Evolutionary conservation across 371 early-diverging fungal genomes (phyloP).

Genomic region (Mucor ambiguus): DNA sequence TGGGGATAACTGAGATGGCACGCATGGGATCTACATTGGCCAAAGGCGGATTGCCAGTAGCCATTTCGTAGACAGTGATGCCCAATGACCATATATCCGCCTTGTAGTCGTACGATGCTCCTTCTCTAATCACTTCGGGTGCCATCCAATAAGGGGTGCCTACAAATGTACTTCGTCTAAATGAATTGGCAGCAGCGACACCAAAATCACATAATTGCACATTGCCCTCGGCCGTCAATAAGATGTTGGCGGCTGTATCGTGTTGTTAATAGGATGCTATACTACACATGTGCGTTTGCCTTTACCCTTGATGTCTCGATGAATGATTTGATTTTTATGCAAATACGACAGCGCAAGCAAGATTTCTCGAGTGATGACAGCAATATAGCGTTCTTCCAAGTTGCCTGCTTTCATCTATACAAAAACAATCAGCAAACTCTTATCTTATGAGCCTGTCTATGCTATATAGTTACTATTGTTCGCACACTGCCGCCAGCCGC

Average conservation of each 20-base stretch:
- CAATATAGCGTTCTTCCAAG: slow-evolving; percentile 87
- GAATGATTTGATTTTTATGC: slow-evolving; percentile 94
- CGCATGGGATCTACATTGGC: slow-evolving; percentile 91
- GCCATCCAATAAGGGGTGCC: slow-evolving; percentile 95
- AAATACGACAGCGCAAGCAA: slow-evolving; percentile 88
- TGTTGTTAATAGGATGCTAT: neutral
- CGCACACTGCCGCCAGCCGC: slow-evolving; percentile 94
- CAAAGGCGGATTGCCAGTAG: slow-evolving; percentile 93
- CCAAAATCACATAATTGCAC: slow-evolving; percentile 97
- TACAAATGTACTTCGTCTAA: slow-evolving; percentile 86
- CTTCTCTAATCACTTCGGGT: slow-evolving; percentile 87
- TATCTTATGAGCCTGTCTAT: neutral
- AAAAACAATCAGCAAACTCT: neutral
- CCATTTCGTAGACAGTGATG: slow-evolving; percentile 96
- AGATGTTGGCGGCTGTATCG: slow-evolving; percentile 83
- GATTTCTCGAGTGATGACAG: slow-evolving; percentile 87
- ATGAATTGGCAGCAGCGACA: slow-evolving; percentile 73
- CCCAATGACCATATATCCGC: slow-evolving; percentile 95
- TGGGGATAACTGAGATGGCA: slow-evolving; percentile 88
- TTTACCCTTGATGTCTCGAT: slow-evolving; percentile 95
- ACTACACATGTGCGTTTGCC: neutral
- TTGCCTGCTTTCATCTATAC: slow-evolving; percentile 80
- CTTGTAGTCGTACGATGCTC: slow-evolving; percentile 78
- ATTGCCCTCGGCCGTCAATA: slow-evolving; percentile 87
- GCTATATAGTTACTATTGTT: slow-evolving; percentile 61